Evolutionary conservation across 164 flowering plant species (phyloP), one percentile per base, ranked within the genome.

Genomic region (Pachysandra terminalis): DNA sequence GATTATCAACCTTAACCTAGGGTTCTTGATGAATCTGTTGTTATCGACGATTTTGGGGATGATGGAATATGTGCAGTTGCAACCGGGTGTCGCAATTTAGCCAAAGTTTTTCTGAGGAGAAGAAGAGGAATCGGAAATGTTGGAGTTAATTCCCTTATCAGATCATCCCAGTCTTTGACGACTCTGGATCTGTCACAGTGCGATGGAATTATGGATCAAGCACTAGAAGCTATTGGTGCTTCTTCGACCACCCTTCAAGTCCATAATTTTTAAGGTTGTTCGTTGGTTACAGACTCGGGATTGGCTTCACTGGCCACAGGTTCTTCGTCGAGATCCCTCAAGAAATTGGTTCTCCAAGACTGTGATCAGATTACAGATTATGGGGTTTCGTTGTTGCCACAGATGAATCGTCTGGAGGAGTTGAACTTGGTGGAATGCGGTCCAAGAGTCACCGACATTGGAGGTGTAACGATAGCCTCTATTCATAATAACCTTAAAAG

Each of bases 51-150:
- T 17, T 14, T 70, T 15, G 59, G 67, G 19, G 73, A 62, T 19
- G 73, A 70, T 55, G 73, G 73, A 22, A n/a, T 70, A 19, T 63
- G 68, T 63, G 53, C 68, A 4, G 27, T 70, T 41, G 73, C 73
- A 19, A 63, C n/a, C 37, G 45, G 56, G 61, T 70, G 73, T 56
- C 27, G 26, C 19, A 19, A 23, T 45, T 21, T 70, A 22, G 32
- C 45, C 17, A 63, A 62, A 21, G 67, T 63, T 26, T 63, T 15
- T 56, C 19, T 70, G 45, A 64, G 73, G 40, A 63, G 63, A n/a
- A 55, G 73, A 49, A 70, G 48, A 40, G 41, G 62, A 22, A 63
- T 70, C 45, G 68, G 73, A 6, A 57, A 70, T 56, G 40, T 23
- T 24, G 68, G 73, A 19, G 68, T 70, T 24, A 56, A 56, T 14